Evolutionary conservation across 208 protist genomes (phyloP).

Genomic region (Entamoeba histolytica): DNA sequence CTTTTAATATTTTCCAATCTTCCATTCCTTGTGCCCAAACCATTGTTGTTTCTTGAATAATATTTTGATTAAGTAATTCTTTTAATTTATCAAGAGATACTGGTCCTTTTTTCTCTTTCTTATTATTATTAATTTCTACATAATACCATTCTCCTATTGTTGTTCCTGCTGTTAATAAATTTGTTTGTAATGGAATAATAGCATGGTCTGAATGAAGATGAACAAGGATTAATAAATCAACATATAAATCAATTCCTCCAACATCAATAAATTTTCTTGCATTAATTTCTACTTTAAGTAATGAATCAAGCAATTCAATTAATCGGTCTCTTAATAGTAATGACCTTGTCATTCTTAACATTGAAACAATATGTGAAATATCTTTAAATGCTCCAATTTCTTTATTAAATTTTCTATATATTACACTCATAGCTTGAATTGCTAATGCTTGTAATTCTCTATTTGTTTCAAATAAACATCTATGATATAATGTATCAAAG

Average conservation of each 20-base stretch:
- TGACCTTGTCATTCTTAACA: neutral
- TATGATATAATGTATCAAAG: neutral
- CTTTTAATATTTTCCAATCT: neutral
- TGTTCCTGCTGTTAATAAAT: neutral
- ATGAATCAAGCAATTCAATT: neutral
- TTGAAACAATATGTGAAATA: neutral
- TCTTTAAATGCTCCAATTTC: neutral
- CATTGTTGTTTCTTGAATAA: neutral
- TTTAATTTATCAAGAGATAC: neutral
- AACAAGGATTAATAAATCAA: neutral
- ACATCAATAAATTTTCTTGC: neutral
- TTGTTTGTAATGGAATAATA: neutral
- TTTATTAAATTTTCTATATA: neutral
- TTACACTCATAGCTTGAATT: neutral
- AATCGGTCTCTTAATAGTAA: neutral
- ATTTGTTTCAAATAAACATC: neutral
- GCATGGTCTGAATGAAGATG: neutral
- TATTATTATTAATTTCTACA: neutral
- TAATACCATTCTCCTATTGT: neutral
- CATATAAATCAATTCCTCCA: neutral
- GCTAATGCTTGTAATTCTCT: neutral
- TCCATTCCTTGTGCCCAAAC: neutral
- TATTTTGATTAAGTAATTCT: neutral
- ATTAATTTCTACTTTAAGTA: neutral
- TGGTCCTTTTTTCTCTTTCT: neutral